These are phyloP conservation scores for Rugonectria rugulosa DNA, from an alignment of 2,329 filamentous ascomycete species.

Conservation along the genomic window DNA sequence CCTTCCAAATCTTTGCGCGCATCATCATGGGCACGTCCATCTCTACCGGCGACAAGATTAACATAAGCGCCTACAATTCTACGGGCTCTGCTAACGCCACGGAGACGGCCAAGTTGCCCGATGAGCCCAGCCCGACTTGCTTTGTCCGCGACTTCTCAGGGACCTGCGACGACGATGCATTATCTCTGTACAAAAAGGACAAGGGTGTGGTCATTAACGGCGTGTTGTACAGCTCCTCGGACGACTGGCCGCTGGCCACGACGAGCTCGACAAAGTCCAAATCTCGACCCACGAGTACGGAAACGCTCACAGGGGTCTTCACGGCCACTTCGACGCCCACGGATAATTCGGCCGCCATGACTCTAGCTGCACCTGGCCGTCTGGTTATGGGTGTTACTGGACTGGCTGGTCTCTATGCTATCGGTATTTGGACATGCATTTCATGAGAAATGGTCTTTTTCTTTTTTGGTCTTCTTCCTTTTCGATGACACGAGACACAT, in stretches of 20 bases:
- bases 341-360: constrained; percentile 21
- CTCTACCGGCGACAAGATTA: constrained; percentile 60
- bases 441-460: not conserved
- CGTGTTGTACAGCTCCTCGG: constrained; percentile 55
- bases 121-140: constrained; percentile 61
- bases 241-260: constrained; percentile 51
- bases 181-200: constrained; percentile 54
- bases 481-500: not conserved
- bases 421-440: not conserved
- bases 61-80: constrained; percentile 62
- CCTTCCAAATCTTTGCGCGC: constrained; percentile 67
- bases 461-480: too few species aligned
- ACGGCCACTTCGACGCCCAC: constrained; percentile 46
- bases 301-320: constrained; percentile 43
- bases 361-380: constrained; percentile 10
- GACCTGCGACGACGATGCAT: constrained; percentile 60
- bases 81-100: constrained; percentile 65
- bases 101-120: constrained; percentile 60
- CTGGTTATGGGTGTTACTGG: constrained; percentile 22
- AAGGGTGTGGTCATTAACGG: constrained; percentile 68
- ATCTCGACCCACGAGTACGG: constrained; percentile 26
- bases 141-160: constrained; percentile 61
- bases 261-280: constrained; percentile 35
- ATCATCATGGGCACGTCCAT: constrained; percentile 64
- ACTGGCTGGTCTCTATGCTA: constrained; percentile 11